Evolutionary conservation across 1,284 basidiomycete genomes (phyloP).

Genomic region (Wallemia mellicola): DNA sequence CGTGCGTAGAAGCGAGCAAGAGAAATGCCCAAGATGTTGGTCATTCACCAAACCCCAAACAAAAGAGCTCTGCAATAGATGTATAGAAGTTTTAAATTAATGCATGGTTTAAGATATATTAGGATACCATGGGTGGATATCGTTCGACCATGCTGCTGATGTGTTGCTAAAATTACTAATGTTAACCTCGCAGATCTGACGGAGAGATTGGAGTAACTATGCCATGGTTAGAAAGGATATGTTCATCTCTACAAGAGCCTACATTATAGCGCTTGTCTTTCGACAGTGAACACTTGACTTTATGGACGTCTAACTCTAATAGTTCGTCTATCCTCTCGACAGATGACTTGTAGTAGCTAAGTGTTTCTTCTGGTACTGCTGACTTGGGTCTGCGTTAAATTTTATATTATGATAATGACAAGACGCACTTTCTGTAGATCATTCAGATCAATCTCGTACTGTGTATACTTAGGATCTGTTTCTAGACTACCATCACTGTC

Average conservation of each 20-base stretch:
- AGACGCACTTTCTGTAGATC: not conserved
- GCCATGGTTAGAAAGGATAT: not conserved
- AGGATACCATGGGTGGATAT: not conserved
- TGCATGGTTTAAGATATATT: not conserved
- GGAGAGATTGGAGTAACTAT: not conserved
- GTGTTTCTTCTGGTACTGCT: not conserved
- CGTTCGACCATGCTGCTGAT: not conserved
- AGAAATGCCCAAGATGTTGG: not conserved
- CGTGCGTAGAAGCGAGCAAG: not conserved
- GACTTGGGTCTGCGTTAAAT: not conserved
- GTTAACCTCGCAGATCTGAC: not conserved
- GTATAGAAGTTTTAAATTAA: not conserved
- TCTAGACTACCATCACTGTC: not conserved
- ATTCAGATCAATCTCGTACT: not conserved
- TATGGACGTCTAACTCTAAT: not conserved
- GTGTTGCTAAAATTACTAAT: not conserved
- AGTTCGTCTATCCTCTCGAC: not conserved
- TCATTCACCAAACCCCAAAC: not conserved
- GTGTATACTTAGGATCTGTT: not conserved
- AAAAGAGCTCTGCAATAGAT: not conserved
- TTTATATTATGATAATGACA: not conserved
- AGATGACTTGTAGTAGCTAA: not conserved
- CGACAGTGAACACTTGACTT: not conserved
- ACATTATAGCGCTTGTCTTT: not conserved
- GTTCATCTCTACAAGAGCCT: not conserved